Base-by-base conservation (phyloP, 768 basidiomycete genomes). In the Clavulina sp. region DNA sequence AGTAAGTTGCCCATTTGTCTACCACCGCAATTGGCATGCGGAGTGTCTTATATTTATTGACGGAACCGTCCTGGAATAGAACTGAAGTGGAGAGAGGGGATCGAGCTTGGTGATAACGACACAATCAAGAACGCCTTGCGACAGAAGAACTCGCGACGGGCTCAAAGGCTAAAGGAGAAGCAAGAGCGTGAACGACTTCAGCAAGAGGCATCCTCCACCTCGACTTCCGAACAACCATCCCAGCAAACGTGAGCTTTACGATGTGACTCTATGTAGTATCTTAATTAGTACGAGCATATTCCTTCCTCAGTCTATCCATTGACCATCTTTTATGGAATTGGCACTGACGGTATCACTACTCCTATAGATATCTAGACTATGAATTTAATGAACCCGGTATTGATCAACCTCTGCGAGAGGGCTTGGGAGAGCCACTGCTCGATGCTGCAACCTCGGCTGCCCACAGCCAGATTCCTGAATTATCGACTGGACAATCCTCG, bases 61-160 rank as follows among this genome's bases (percentile, higher is more conserved):
- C 4, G 30, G 30, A 29, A 38, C 51, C 56, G 52, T 52, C 13
- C 32, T 56, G 3, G 41, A 26, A 50, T 57, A 88, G 87, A 72
- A 53, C 62, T 95, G 29, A 74, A 75, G 36, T 69, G 93, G 41
- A 88, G 80, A 2, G 66, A 77, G 40, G 73, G 91, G 50, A 92
- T 87, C 0, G 92, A 95, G 59, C 68, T 93, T 5, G 92, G 89
- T 4, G 77, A 80, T 51, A 95, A 96, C 59, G 75, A 80, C 1
- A 71, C 78, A 2, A 76, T 93, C 58, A 88, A 82, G 65, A 71
- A 65, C 44, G 74, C 80, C 6, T 65, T 64, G n/a, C 67, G 66
- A 0, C 57, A 68, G 9, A 52, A 66, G 44, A 68, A 36, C 50
- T n/a, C n/a, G n/a, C n/a, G n/a, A n/a, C n/a, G n/a, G n/a, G n/a